Evolutionary conservation across 208 protist species (phyloP).

Genomic region (Lotmaria passim): DNA sequence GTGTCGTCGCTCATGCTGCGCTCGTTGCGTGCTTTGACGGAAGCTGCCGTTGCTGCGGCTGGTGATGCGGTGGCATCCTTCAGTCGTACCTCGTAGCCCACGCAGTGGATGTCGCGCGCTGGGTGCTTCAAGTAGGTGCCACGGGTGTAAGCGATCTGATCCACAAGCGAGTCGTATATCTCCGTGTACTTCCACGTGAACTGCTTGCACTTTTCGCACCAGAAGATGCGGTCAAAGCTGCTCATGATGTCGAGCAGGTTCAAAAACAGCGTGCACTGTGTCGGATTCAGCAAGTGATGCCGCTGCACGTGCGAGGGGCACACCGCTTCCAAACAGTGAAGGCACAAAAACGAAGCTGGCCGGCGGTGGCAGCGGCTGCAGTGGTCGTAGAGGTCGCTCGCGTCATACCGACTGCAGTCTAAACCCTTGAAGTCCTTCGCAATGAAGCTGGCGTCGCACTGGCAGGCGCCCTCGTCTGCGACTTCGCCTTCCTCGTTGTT

Average conservation of each 20-base stretch:
- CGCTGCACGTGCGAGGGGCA: constrained; percentile 74
- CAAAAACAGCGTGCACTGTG: constrained; percentile 64
- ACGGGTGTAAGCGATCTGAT: constrained; percentile 68
- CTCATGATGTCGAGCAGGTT: constrained; percentile 82
- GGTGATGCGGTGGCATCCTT: constrained; percentile 19
- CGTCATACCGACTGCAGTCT: constrained; percentile 68
- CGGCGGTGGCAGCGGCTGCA: constrained; percentile 64
- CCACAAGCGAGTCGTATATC: constrained; percentile 76
- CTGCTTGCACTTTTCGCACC: constrained; percentile 72
- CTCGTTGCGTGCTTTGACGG: background rate
- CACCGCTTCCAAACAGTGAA: constrained; percentile 66
- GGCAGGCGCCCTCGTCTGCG: constrained; percentile 49
- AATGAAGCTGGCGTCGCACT: constrained; percentile 54
- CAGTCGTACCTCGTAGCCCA: constrained; percentile 59
- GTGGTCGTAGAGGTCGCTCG: constrained; percentile 60
- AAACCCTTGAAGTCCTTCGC: constrained; percentile 50
- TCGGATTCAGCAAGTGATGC: constrained; percentile 48
- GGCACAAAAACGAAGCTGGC: constrained; percentile 70
- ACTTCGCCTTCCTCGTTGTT: no score
- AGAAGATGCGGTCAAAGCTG: constrained; percentile 80
- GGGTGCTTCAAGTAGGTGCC: constrained; percentile 61
- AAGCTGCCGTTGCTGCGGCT: background rate
- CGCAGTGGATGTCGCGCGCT: constrained; percentile 68
- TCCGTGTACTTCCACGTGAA: constrained; percentile 85
- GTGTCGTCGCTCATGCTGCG: constrained; percentile 9